Evolutionary conservation across 495 filamentous ascomycete species (phyloP), one percentile per base, ranked within the genome.

Genomic region (Penicillium ochrochloron): DNA sequence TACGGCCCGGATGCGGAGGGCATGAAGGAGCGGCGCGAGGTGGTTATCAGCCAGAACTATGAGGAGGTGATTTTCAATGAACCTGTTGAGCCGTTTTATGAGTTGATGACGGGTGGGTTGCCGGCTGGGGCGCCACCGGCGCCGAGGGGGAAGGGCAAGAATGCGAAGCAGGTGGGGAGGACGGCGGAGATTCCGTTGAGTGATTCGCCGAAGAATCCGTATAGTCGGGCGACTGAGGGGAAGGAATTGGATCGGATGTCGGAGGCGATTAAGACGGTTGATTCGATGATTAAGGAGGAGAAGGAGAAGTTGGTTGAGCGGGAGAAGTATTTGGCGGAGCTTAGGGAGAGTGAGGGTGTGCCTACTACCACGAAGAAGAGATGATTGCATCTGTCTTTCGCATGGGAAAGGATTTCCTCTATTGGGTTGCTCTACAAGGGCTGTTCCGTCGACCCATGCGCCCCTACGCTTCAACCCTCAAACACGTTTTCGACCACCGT

Each of bases 1-100:
- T 99, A 94, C 73, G 92, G 92, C 19, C 87, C 83, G 14, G 92
- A 96, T 64, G 87, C 85, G 55, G 91, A 92, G 66, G 88, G 88
- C 63, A 87, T 89, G 73, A 84, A 88, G 73, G 82, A 85, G 67
- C 77, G 85, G 39, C 77, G 85, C 62, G 88, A 89, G 42, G 81
- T 88, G 44, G 87, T 98, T 21, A 75, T 87, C 15, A 85, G 87
- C 55, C 92, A 93, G 81, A 84, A 85, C 33, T 92, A 96, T 70
- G 95, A 99, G 75, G 92, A 96, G 72, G 86, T 97, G 46, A 83
- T 97, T 35, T 99, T 99, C 82, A 97, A 96, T 75, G 95, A 98
- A 81, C 95, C 95, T 0, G 91, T 92, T 64, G 93, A 96, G 71
- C 85, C 88, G 39, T 95, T 97, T 74, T 94, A 91, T 74, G 90